Evolutionary conservation across 2,329 filamentous ascomycete species (phyloP).

Genomic region (Albifimbria verrucaria): DNA sequence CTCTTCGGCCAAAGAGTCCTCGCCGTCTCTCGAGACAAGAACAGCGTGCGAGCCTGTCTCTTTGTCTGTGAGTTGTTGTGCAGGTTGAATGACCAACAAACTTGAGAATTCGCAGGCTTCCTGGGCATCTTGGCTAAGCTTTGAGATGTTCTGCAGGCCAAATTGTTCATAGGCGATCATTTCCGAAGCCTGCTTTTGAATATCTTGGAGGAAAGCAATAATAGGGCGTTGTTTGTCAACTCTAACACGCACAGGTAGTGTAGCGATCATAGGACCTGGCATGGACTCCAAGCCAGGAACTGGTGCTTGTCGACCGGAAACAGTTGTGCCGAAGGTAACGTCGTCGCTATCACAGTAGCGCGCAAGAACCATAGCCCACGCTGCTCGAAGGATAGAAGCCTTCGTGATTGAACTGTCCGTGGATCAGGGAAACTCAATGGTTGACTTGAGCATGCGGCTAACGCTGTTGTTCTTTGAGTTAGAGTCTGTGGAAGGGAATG

Average conservation of each 20-base stretch:
- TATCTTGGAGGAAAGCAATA: conserved; percentile 8
- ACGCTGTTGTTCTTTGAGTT: too few relatives aligned
- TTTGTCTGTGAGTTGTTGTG: background rate
- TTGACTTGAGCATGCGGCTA: too few relatives aligned
- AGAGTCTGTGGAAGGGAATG: too few relatives aligned
- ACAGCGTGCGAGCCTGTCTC: background rate
- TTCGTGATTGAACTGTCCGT: too few relatives aligned
- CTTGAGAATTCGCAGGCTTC: background rate
- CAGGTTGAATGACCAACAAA: background rate
- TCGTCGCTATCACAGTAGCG: conserved; percentile 14
- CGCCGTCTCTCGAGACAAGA: background rate
- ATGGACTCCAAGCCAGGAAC: conserved; percentile 21
- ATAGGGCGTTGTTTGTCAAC: too few relatives aligned
- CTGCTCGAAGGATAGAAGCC: conserved; percentile 18
- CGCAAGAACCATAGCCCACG: conserved; percentile 21
- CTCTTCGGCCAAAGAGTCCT: background rate
- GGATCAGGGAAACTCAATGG: too few relatives aligned
- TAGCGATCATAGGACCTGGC: conserved; percentile 25
- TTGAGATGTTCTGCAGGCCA: conserved; percentile 12
- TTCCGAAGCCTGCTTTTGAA: conserved; percentile 9
- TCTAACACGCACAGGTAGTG: conserved; percentile 21
- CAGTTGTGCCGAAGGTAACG: conserved; percentile 21
- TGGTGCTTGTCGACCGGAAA: conserved; percentile 23
- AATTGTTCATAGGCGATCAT: conserved; percentile 15
- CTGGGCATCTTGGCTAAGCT: background rate